Base-by-base conservation (phyloP, 78 protist species). In the Creolimax fragrantissima region DNA sequence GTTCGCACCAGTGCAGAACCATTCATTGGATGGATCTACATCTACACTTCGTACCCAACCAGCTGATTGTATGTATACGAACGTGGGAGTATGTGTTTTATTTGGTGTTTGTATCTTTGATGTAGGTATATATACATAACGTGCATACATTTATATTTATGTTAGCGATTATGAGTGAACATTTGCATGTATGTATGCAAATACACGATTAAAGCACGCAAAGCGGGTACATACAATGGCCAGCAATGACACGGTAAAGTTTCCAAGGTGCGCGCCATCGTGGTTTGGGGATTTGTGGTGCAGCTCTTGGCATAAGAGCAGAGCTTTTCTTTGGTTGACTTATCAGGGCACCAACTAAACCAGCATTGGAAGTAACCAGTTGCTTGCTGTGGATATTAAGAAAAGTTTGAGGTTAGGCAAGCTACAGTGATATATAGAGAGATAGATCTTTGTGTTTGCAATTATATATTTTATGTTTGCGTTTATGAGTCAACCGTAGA, bases 1-100 rank as follows among this genome's bases (percentile, higher is more conserved):
- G 2, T 94, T 96, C 2, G 98, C 85, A 5, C 99, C 99, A 2
- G 99, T 96, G 35, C 91, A 96, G 92, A 98, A 99, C 99, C 99
- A 99, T 67, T 98, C 95, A 92, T 99, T 99, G 35, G 86, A 85
- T 5, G 96, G 96, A 67, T 99, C 99, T n/a, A 99, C 97, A 3
- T 96, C 94, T 2, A 99, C 36, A 3, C 94, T 89, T 3, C 97
- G 93, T 24, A 98, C 98, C 97, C 97, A 95, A 32, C 98, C 99
- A 83, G 89, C 88, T 35, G 41, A 92, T 42, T 17, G 85, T 45
- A 47, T n/a, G 91, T 3, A 35, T 35, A 47, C 3, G 83, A 35
- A 88, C n/a, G n/a, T 35, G 89, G 44, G 43, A 35, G 43, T 6
- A 41, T 24, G 43, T 0, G 37, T 83, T 4, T 41, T 37, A 83